Base-by-base conservation (phyloP, 139 green algal species). In the Pleodorina starrii region DNA sequence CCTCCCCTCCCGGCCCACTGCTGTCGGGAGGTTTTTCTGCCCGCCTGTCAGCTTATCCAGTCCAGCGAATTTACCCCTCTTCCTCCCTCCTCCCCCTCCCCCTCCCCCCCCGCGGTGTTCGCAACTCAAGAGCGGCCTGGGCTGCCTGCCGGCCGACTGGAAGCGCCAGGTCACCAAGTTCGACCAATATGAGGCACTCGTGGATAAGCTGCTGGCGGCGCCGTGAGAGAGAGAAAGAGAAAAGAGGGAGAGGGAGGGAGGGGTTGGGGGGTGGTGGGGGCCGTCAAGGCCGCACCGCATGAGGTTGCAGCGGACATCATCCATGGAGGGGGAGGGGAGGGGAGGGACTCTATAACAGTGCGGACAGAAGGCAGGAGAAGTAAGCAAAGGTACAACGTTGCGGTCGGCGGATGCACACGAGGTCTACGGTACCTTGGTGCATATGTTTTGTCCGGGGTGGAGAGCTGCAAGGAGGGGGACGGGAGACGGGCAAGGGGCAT, bases 201-300 rank as follows among this genome's bases (percentile, higher is more conserved):
- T 91, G 63, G 87, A 91, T 60, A 82, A 83, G 35, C 36, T 91
- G 42, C 38, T 91, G 36, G 60, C 42, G 38, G 79, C 78, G 35
- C 51, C 54, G 51, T 85, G 36, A 85, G 54, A 66, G 21, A 21
- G 54, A 9, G 29, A 12, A 21, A 66, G 29, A 32, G 54, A 25
- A 66, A 21, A 4, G 54, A 66, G 2, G 54, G 7, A 25, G 54
- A 9, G 7, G 3, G 29, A 32, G 3, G 54, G 54, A 5, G 54
- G 21, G 29, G 6, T 27, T 9, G 9, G 54, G 2, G 5, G 54
- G 25, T 66, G 29, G 5, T 66, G 54, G 54, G 25, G 14, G 17
- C 17, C 14, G 51, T 60, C 51, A 60, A n/a, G n/a, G n/a, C n/a
- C n/a, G n/a, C n/a, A n/a, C n/a, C n/a, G n/a, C n/a, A n/a, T n/a